Conservation (phyloP, 2,329 filamentous ascomycete species). For the Bretziella fagacearum region DNA sequence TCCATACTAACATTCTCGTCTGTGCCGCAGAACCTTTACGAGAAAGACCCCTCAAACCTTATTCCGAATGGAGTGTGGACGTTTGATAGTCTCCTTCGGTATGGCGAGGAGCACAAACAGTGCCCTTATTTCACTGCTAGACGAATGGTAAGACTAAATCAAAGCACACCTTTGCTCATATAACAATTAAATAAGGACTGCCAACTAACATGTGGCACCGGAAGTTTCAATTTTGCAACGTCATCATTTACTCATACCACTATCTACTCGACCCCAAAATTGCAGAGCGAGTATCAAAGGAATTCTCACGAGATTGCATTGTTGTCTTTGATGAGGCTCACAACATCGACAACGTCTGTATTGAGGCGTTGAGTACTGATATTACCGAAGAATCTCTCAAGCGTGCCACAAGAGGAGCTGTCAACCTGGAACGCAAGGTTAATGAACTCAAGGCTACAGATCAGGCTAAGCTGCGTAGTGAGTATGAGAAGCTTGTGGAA, state of each 20-base stretch:
- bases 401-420: conserved; percentile 77
- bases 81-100: conserved; percentile 69
- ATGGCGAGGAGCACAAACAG: conserved; percentile 90
- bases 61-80: conserved; percentile 94
- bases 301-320: conserved; percentile 95
- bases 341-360: conserved; percentile 99
- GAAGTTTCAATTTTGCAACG: conserved; percentile 95
- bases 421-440: conserved; percentile 81
- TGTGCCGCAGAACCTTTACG: conserved; percentile 60
- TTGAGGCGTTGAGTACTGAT: conserved; percentile 91
- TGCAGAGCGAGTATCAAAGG: conserved; percentile 82
- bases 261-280: conserved; percentile 97
- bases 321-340: conserved; percentile 98
- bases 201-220: neutral
- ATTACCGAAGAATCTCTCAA: conserved; percentile 87
- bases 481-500: conserved; percentile 90
- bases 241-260: conserved; percentile 99
- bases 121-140: conserved; percentile 94
- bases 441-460: conserved; percentile 92
- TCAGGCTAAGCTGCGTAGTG: conserved; percentile 80
- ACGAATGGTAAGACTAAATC: conserved; percentile 55
- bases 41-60: conserved; percentile 85
- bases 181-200: neutral
- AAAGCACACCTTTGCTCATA: neutral
- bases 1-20: neutral